Base-by-base conservation (phyloP, 106 monocot species). In the Alisma plantagoaquatica region DNA sequence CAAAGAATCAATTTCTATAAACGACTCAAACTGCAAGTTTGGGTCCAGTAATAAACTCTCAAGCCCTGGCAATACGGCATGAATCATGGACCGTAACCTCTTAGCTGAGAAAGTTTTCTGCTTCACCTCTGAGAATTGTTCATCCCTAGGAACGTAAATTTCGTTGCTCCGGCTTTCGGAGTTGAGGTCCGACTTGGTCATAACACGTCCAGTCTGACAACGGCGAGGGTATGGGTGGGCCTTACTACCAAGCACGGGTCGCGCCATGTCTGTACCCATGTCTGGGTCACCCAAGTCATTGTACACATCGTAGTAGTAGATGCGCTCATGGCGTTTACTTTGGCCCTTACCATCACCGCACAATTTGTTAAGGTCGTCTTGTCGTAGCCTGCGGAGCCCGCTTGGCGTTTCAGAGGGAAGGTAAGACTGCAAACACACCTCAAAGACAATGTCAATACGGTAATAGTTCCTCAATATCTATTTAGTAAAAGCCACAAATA, bases 241-340 rank as follows among this genome's bases (percentile, higher is more conserved):
- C 19, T 76, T 63, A 1, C 84, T 81, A 27, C 89, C 87, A 2
- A 83, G 75, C 6, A 51, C 38, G 0, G 84, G 85, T 6, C 88
- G 56, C 4, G 47, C 65, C 30, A 46, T 47, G 6, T 69, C 61
- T 2, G 25, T 22, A 1, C 81, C 88, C 28, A 73, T 84, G 29
- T 84, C 85, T 0, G 88, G 81, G 51, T 85, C 73, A 10, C 88
- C 96, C 53, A 98, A 50, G 41, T 89, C 83, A 38, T 83, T 80
- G 30, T 82, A 82, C 0, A 56, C 45, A 3, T 64, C 89, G 15
- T 82, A 90, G 54, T 89, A 81, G 49, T 82, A 84, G 2, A 84
- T 54, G 18, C 84, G 46, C 44, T 90, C 84, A 1, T 73, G 23
- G 27, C 63, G 33, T 38, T 64, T 71, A 25, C 93, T 60, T 56